Evolutionary conservation across 768 basidiomycete species (phyloP).

Genomic region (Macrolepiota dolichaula): DNA sequence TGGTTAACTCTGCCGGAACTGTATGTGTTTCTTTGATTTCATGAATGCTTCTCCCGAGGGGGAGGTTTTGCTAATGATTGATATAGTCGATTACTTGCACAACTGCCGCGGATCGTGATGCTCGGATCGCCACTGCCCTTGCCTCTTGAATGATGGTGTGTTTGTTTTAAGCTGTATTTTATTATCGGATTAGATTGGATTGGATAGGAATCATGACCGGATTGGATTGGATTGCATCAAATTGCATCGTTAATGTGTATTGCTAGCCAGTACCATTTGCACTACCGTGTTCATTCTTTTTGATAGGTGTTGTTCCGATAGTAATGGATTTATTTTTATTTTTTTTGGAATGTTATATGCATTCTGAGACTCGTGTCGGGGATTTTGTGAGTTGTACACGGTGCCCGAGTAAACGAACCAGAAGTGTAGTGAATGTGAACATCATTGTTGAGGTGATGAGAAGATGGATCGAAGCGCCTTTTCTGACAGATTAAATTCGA

Average conservation of each 20-base stretch:
- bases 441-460: too few species aligned
- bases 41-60: background rate
- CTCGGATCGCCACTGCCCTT: conserved; percentile 37
- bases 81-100: conserved; percentile 42
- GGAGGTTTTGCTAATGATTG: background rate
- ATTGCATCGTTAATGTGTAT: background rate
- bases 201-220: background rate
- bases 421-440: too few species aligned
- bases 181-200: background rate
- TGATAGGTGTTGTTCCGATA: background rate
- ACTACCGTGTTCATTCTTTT: background rate
- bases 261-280: background rate
- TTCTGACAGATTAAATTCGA: too few species aligned
- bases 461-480: too few species aligned
- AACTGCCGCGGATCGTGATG: conserved; percentile 39
- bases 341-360: background rate
- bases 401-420: too few species aligned
- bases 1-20: conserved; percentile 52
- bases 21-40: background rate
- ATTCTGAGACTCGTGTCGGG: too few species aligned
- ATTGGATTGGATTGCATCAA: background rate
- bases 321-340: too few species aligned
- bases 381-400: too few species aligned
- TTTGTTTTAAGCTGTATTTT: background rate
- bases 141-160: conserved; percentile 21